Evolutionary conservation across 345 rosid species (phyloP).

Genomic region (Eucalyptus pauciflora): DNA sequence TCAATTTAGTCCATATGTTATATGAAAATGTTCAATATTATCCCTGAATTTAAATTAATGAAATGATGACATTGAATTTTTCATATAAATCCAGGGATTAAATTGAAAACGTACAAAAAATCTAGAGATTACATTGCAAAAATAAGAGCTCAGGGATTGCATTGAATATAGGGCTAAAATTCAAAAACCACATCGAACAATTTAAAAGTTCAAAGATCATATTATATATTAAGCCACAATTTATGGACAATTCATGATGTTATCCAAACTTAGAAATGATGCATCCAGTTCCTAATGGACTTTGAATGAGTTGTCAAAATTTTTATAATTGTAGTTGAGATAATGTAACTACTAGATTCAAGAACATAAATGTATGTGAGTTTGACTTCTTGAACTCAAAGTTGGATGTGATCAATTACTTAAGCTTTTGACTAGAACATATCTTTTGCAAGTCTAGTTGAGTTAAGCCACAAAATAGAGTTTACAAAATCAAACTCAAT

Average conservation of each 20-base stretch:
- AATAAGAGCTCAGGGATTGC: background rate
- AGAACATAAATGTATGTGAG: background rate
- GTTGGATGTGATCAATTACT: background rate
- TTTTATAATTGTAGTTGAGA: background rate
- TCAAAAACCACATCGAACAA: no score
- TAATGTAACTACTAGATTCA: background rate
- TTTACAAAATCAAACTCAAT: background rate
- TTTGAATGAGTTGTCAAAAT: background rate
- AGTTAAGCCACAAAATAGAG: background rate
- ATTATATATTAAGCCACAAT: accelerated
- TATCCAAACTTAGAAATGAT: background rate
- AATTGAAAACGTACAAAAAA: no score
- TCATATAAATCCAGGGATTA: background rate
- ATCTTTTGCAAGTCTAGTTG: background rate
- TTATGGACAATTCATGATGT: no score
- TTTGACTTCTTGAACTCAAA: background rate
- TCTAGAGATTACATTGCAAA: background rate
- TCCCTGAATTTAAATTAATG: no score
- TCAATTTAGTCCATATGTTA: no score
- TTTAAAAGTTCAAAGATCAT: accelerated
- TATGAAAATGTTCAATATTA: no score
- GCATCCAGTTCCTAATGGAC: background rate
- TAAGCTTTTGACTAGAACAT: background rate
- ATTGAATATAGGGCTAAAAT: no score
- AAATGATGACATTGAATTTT: no score